A percentile compares a stretch with the other conserved stretches of the same genome.
phyloP scores from a whole-genome alignment of 2,329 filamentous ascomycete genomes.

The Pseudofabraea citricarpa region DNA sequence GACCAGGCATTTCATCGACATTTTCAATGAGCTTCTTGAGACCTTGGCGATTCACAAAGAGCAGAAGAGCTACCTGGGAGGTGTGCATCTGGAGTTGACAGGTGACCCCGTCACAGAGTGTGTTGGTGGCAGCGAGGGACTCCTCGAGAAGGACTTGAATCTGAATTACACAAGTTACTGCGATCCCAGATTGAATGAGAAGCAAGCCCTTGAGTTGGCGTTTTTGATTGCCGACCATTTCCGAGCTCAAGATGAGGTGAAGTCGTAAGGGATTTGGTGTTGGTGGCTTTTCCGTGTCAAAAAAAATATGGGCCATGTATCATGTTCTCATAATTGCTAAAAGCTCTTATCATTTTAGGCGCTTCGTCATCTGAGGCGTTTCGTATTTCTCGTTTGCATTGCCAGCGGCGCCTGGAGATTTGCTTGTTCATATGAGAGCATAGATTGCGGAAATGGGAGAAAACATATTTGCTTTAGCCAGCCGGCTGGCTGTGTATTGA shows the following conservation, averaged over 20 bases:
- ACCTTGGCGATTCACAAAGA: slow-evolving; percentile 81
- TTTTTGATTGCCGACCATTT: slow-evolving; percentile 89
- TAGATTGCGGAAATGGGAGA: too few species aligned
- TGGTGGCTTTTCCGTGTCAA: too few species aligned
- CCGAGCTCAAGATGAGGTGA: slow-evolving; percentile 33
- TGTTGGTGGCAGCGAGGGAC: slow-evolving; percentile 79
- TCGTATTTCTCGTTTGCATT: too few species aligned
- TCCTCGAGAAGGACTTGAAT: slow-evolving; percentile 83
- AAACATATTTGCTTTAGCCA: too few species aligned
- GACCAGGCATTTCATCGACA: slow-evolving; percentile 85
- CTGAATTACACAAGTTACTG: slow-evolving; percentile 95
- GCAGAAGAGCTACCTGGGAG: slow-evolving; percentile 81
- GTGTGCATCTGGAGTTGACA: slow-evolving; percentile 91
- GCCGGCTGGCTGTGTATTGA: too few species aligned
- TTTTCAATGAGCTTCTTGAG: slow-evolving; percentile 80
- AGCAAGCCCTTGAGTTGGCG: slow-evolving; percentile 91
- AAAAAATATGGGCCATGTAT: too few species aligned
- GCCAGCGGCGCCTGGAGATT: too few species aligned
- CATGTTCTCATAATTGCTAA: too few species aligned
- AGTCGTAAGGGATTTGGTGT: too few species aligned
- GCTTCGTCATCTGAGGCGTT: too few species aligned
- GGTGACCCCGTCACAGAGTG: slow-evolving; percentile 97
- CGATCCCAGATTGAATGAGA: slow-evolving; percentile 92
- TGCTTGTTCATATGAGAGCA: too few species aligned
- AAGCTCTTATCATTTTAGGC: too few species aligned